phyloP scores from a whole-genome alignment of 208 protist species.

The Endotrypanum monterogeii region DNA sequence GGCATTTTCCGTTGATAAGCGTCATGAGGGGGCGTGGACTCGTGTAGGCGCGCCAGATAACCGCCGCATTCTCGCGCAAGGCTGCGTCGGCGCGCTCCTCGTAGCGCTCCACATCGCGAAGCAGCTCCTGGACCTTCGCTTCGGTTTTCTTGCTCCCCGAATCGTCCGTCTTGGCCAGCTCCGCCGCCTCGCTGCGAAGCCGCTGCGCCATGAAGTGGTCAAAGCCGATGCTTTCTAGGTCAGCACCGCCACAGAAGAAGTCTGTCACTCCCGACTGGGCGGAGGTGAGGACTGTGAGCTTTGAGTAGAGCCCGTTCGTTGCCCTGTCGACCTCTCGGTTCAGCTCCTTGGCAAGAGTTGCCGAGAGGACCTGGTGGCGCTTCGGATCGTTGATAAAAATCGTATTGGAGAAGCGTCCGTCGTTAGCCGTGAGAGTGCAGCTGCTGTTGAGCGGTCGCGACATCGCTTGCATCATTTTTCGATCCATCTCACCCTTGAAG shows the following conservation, averaged over 20 bases:
- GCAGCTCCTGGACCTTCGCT: constrained; percentile 45
- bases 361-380: constrained; percentile 75
- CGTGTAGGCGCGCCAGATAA: constrained; percentile 83
- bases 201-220: constrained; percentile 65
- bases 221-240: constrained; percentile 68
- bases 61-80: constrained; percentile 75
- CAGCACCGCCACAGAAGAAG: constrained; percentile 85
- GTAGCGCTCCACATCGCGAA: constrained; percentile 72
- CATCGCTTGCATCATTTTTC: constrained; percentile 92
- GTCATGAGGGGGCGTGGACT: constrained; percentile 85
- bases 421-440: constrained; percentile 79
- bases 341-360: constrained; percentile 66
- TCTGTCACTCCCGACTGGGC: constrained; percentile 90
- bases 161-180: constrained; percentile 10
- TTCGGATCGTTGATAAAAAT: constrained; percentile 88
- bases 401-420: constrained; percentile 87
- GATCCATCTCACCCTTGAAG: constrained; percentile 86
- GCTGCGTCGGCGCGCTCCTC: constrained; percentile 75
- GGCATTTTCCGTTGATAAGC: constrained; percentile 88
- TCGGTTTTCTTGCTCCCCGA: constrained; percentile 16
- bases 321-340: constrained; percentile 66
- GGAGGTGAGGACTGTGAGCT: constrained; percentile 85
- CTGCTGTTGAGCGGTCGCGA: constrained; percentile 73
- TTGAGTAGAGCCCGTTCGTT: constrained; percentile 88
- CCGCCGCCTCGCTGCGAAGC: constrained; percentile 33